Base-by-base conservation (phyloP, 768 basidiomycete genomes). In the Mycena filopes region DNA sequence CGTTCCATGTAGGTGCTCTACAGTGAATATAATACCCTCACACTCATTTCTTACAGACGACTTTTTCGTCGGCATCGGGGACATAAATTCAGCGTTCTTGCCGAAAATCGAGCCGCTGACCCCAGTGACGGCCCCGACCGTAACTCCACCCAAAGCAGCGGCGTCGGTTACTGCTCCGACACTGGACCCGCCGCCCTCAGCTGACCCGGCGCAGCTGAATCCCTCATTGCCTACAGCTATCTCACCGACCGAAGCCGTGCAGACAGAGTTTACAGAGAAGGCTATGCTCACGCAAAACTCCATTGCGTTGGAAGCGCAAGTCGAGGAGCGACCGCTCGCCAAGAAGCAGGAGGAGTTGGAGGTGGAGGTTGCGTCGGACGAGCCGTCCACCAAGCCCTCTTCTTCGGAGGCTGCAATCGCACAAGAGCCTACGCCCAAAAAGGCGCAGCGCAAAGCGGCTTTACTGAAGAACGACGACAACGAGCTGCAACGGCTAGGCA, bases 61-160 rank as follows among this genome's bases (percentile, higher is more conserved):
- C 73, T 99, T 99, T 80, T 99, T 98, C 74, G 85, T 98, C 63
- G 96, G 96, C 18, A 98, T 97, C 67, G 98, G 98, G 53, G 98
- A 99, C 79, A 99, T 99, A 77, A 99, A 99, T 76, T 94, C 94
- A 6, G 86, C 95, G 0, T 96, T 97, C 79, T 83, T 98, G 21
- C 96, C 96, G 31, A 95, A 95, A 77, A 71, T 89, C 54, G 84
- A 89, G 66, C 82, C 89, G 33, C 66, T 88, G 60, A 77, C 83
- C 43, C 76, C 84, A 60, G 62, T 78, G 12, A 38, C 55, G 33
- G 66, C 75, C 9, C 61, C 57, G 10, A 61, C 73, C 15, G 55
- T 78, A 57, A 68, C 74, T 40, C 21, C 66, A 6, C 40, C 54
- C 33, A 47, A 55, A 15, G 50, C 68, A 31, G 55, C 76, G 36